phyloP scores from a whole-genome alignment of 2,329 filamentous ascomycete genomes.

The Periconia macrospinosa region DNA sequence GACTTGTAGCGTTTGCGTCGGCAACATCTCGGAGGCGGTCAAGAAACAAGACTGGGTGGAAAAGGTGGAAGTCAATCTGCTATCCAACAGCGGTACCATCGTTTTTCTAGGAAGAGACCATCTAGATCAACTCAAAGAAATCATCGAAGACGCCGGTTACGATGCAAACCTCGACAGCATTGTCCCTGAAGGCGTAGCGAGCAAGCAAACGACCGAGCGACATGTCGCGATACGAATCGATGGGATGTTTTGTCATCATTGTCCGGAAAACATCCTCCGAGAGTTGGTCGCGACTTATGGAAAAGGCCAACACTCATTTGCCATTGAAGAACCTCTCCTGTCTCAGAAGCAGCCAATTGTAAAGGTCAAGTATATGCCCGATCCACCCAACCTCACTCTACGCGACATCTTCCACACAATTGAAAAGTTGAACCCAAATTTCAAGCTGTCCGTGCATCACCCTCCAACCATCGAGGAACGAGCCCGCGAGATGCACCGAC shows the following conservation, averaged over 20 bases:
- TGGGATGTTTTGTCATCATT: conserved; percentile 53
- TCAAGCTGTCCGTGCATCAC: conserved; percentile 73
- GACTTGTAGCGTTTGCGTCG: conserved; percentile 61
- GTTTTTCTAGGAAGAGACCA: conserved; percentile 53
- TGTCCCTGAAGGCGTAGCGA: conserved; percentile 14
- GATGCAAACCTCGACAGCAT: conserved; percentile 43
- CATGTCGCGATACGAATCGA: conserved; percentile 40
- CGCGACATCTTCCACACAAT: conserved; percentile 73
- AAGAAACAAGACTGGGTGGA: conserved; percentile 50
- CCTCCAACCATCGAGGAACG: conserved; percentile 83
- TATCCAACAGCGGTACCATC: conserved; percentile 54
- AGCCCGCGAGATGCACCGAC: conserved; percentile 69
- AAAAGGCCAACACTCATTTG: conserved; percentile 41
- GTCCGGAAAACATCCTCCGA: conserved; percentile 54
- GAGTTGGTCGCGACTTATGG: conserved; percentile 57
- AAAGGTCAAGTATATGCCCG: conserved; percentile 70
- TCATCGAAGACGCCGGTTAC: conserved; percentile 53
- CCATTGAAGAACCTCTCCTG: conserved; percentile 59
- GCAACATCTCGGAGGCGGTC: conserved; percentile 52
- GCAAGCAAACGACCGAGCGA: conserved; percentile 25
- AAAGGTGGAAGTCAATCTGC: conserved; percentile 53
- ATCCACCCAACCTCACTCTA: conserved; percentile 71
- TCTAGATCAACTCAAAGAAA: conserved; percentile 49
- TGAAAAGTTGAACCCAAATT: conserved; percentile 64
- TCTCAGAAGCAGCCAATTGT: conserved; percentile 65